Evolutionary conservation across 2,329 filamentous ascomycete species (phyloP), one percentile per base, ranked within the genome.

Genomic region (Xylariaceae sp.): DNA sequence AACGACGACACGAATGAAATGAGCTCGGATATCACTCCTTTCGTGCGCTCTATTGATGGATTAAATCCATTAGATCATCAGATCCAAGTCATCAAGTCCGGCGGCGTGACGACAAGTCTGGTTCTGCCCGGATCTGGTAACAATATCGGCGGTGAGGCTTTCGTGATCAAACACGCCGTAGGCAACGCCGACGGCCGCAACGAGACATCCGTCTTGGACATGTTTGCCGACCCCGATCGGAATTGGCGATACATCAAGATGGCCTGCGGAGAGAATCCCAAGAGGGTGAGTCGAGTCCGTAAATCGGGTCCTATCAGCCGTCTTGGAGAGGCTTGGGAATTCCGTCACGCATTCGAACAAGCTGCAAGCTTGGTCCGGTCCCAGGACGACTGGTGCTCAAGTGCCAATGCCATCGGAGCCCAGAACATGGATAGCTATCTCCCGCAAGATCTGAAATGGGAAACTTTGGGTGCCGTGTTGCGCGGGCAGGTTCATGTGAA

Each of bases 181-280:
- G 83, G 83, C 17, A 74, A 73, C 48, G 58, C 71, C 0, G 77
- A 85, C 55, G 81, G 83, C 3, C 76, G 84, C 18, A 69, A 74
- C 14, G 84, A 87, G 63, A 76, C 84, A 39, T 85, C 82, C 46
- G 81, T 79, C 2, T 68, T 73, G 19, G 80, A 86, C 56, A 75
- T 87, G 71, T 71, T 87, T 10, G 84, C 85, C 1, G 82, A 86
- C 45, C 83, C 83, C 0, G 82, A 85, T 39, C 73, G 74, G 18
- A 79, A 72, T 52, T 85, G 83, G 79, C 75, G 85, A 17, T 88
- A 86, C 65, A 85, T 89, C 75, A 88, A 89, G 70, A 88, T 88
- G 84, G 85, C 85, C 0, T 88, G 84, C 55, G 85, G 85, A 33
- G 85, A 88, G 67, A 88, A 88, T 58, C 71, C 84, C 1, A 86